Base-by-base conservation (phyloP, 192 early-diverging fungal genomes). In the Backusella westeae region DNA sequence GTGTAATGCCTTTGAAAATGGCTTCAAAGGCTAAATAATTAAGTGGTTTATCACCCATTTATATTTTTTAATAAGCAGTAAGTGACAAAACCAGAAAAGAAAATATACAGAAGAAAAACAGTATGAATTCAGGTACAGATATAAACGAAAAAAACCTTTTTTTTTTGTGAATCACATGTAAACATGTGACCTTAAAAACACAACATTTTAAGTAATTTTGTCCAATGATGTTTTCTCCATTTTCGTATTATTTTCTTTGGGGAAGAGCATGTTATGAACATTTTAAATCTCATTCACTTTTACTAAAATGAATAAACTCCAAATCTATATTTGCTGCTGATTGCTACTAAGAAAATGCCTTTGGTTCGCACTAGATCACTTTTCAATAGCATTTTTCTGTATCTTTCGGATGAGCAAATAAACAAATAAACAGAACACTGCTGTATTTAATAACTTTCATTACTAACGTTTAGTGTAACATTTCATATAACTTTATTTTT, bases 1-100 rank as follows among this genome's bases (percentile, higher is more conserved):
- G 89, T 32, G 92, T 84, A 1, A 93, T 83, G 12, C 86, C 79
- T 66, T 80, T 88, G 79, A 91, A 93, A 76, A 92, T 86, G 67
- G 77, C 77, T 8, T 84, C 80, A 70, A 90, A 87, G 52, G 92
- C 32, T n/a, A 29, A 14, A 14, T 78, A 72, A 15, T 72, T 74
- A 29, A 78, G 21, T 34, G 77, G 26, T 34, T 59, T 36, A 23
- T 56, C 34, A 29, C 68, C 19, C 65, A 70, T 52, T 71, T 67
- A 39, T 39, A 39, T 39, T 39, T 39, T 39, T 39, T 39, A 39
- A 3, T 3, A 26, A 29, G n/a, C 21, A 29, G 26, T 41, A 46
- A 8, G 34, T n/a, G 36, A 42, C 7, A 38, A 41, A 75, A 75
- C 39, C 14, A 38, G 32, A 67, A 66, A 19, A 44, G 6, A 46